Evolutionary conservation across 768 basidiomycete genomes (phyloP), one percentile per base, ranked within the genome.

Genomic region (Cystofilobasidium ferigula): DNA sequence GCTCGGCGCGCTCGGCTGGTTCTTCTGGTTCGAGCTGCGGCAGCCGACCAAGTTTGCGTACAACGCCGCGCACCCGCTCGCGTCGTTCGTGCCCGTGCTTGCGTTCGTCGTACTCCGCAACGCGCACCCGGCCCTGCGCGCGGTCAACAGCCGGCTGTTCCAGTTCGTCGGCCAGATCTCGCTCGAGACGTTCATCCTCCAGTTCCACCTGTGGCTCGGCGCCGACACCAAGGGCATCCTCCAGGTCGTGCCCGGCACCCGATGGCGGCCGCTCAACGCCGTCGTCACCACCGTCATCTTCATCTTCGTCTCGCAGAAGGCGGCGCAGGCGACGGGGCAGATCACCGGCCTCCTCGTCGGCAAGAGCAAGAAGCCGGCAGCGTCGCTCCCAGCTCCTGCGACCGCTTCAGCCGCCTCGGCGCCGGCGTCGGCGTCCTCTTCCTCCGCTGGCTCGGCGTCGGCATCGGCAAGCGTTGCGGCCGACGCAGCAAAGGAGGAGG

Each of bases 161-260:
- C 83, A 83, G 30, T 89, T 88, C 77, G 80, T 93, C 60, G 91
- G 91, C 45, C 84, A 79, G 73, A 91, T 88, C 76, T 92, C 89
- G 6, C 81, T 94, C 62, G 91, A 95, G 76, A 86, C 89, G 0
- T 95, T 92, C 75, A 86, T 93, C 72, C 82, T 93, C 65, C 90
- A 94, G 73, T 93, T 85, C 74, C 89, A 76, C 72, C 77, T 88
- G 51, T 91, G 88, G 88, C 79, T 91, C 38, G 89, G 87, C 0
- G 87, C 81, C 4, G 88, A 91, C 71, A 88, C 86, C 36, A 87
- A 87, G 74, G 86, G 69, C 32, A 80, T 93, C 65, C 80, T 94
- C 28, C 76, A 90, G 57, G 81, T 92, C 58, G 78, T 93, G 51
- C 89, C 89, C 0, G 86, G 87, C 18, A 83, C 83, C 0, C 76